Evolutionary conservation across 805 yeast species (phyloP), one percentile per base, ranked within the genome.

Genomic region (Zygoascus biomembranicola): DNA sequence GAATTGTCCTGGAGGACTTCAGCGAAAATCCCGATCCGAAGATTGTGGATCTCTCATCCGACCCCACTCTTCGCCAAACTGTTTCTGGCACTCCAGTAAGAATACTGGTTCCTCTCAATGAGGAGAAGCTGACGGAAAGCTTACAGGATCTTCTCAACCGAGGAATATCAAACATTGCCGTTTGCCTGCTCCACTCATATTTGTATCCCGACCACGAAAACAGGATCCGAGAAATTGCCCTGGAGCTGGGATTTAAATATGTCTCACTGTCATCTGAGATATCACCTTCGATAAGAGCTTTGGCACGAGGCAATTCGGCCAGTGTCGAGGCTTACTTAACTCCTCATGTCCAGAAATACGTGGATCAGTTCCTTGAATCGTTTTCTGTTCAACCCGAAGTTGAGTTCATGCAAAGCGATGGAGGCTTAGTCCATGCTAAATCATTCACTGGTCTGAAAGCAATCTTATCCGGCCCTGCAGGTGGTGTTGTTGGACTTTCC

Each of bases 391-490:
- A 65, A 1, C 57, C 59, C 28, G 61, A 51, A 59, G 69, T 52
- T 56, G 57, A 62, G 50, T 90, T 92, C 68, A 90, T 90, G 97
- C 96, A 90, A 69, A 85, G 95, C n/a, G 96, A 90, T 67, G 98
- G 98, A 55, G 97, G 97, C 2, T 76, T 90, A 55, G 89, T 89
- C 26, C 88, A 88, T 54, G 89, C 92, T 60, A 73, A 79, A 26
- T 77, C 79, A 50, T 90, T 90, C 66, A 83, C 96, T 0, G 98
- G 98, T 1, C 73, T 90, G 37, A 77, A 81, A 61, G 95, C 97
- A 2, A 86, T 90, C 50, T 70, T 90, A 42, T 87, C 96, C 1
- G 98, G 98, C 1, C 98, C 98, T 1, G 98, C 97, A 8, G 98
- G 97, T 42, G 98, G 98, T 49, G 95, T 90, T 55, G 97, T 90